Percentiles rank a stretch among this genome's conserved stretches.
These are phyloP conservation scores for Coniochaeta sp. DNA, from an alignment of 2,329 filamentous ascomycete genomes.

Conservation along the genomic window DNA sequence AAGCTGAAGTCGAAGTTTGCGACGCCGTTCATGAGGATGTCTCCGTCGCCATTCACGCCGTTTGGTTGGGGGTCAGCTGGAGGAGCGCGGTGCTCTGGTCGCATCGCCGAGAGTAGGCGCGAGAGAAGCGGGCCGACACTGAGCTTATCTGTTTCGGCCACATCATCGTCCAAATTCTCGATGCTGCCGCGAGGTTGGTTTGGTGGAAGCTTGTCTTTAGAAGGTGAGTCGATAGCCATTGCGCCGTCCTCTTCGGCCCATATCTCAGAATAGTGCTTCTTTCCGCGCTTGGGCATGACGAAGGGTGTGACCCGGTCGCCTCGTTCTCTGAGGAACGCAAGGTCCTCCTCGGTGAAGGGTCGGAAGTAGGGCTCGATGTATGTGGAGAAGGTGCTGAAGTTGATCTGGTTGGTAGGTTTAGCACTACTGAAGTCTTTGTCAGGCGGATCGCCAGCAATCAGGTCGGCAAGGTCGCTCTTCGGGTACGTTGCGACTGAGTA, in stretches of 20 bases:
- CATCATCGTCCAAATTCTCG: conserved; percentile 78
- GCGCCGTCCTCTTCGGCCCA: conserved; percentile 92
- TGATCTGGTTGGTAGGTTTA: conserved; percentile 91
- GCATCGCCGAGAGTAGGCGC: conserved; percentile 71
- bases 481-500: conserved; percentile 85
- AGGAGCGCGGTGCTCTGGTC: conserved; percentile 61
- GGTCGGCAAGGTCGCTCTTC: conserved; percentile 67
- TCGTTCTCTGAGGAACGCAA: conserved; percentile 84
- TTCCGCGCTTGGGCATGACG: conserved; percentile 75
- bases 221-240: conserved; percentile 62
- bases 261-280: conserved; percentile 77
- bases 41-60: conserved; percentile 39
- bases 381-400: conserved; percentile 84
- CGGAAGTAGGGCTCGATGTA: conserved; percentile 91
- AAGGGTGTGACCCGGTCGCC: conserved; percentile 81
- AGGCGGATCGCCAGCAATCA: conserved; percentile 82
- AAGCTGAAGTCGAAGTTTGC: conserved; percentile 33
- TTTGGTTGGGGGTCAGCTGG: conserved; percentile 51
- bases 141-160: conserved; percentile 81
- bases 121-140: conserved; percentile 82
- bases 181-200: conserved; percentile 82
- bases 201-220: conserved; percentile 59
- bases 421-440: conserved; percentile 94
- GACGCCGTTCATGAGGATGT: conserved; percentile 47
- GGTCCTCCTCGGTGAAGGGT: conserved; percentile 83